These are phyloP conservation scores for Linnemannia hyalina DNA, from an alignment of 192 early-diverging fungal species.

Conservation along the genomic window DNA sequence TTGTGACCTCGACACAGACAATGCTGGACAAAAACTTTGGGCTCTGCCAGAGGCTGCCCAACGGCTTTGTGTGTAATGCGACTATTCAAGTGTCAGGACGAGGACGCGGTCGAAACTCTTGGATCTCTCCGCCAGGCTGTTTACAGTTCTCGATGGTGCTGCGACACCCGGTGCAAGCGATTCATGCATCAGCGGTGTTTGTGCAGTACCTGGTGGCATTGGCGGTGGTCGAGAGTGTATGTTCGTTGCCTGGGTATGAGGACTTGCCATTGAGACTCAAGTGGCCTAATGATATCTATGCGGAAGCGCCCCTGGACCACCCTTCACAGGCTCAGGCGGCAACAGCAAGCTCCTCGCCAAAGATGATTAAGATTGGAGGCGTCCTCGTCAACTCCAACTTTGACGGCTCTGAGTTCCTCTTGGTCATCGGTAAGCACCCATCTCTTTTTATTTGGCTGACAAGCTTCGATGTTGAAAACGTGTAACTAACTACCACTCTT, in stretches of 20 bases:
- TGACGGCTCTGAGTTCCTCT: slow-evolving; percentile 74
- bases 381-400: slow-evolving; percentile 90
- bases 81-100: slow-evolving; percentile 87
- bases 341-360: slow-evolving; percentile 5
- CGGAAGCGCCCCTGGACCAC: slow-evolving; percentile 56
- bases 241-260: slow-evolving; percentile 77
- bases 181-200: slow-evolving; percentile 79
- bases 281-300: slow-evolving; percentile 99
- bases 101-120: slow-evolving; percentile 93
- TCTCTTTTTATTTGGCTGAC: background rate
- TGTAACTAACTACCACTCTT: background rate
- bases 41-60: slow-evolving; percentile 77
- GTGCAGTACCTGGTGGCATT: slow-evolving; percentile 94
- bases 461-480: background rate
- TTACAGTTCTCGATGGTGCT: slow-evolving; percentile 89
- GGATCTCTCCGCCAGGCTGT: slow-evolving; percentile 96
- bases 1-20: slow-evolving; percentile 92
- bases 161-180: slow-evolving; percentile 68
- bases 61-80: slow-evolving; percentile 85
- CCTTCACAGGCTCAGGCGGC: slow-evolving; percentile 29
- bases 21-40: slow-evolving; percentile 90
- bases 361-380: slow-evolving; percentile 88
- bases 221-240: slow-evolving; percentile 87
- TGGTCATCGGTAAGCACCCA: slow-evolving; percentile 83
- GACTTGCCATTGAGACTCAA: slow-evolving; percentile 90